A percentile compares a stretch with the other conserved stretches of the same genome.
These are phyloP conservation scores for Pulveroboletus frians DNA, from an alignment of 768 basidiomycete species.

Conservation along the genomic window DNA sequence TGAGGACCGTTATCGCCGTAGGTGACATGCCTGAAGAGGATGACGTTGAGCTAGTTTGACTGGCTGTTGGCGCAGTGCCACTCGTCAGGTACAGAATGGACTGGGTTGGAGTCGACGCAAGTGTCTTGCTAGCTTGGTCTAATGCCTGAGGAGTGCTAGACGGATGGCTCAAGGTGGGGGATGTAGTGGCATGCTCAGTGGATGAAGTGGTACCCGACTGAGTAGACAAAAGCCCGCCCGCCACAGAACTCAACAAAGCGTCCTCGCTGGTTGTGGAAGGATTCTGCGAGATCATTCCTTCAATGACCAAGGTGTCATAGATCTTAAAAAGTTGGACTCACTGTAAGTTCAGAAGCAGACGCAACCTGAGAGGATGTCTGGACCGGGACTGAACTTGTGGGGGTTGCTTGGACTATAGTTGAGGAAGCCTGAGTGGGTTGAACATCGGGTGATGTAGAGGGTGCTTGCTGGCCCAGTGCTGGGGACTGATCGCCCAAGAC, in stretches of 20 bases:
- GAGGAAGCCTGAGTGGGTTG: constrained; percentile 18
- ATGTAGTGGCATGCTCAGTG: constrained; percentile 11
- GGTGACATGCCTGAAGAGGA: constrained; percentile 37
- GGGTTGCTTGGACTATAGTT: constrained; percentile 8
- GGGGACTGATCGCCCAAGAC: background rate
- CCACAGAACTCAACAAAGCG: constrained; percentile 7
- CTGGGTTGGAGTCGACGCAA: constrained; percentile 40
- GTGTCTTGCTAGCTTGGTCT: constrained; percentile 20
- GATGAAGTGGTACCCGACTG: constrained; percentile 18
- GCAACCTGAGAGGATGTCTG: constrained; percentile 11
- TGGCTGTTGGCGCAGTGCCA: constrained; percentile 15
- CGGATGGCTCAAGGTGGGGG: constrained; percentile 15
- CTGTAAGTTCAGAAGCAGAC: constrained; percentile 16
- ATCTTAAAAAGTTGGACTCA: constrained; percentile 9
- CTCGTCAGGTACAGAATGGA: constrained; percentile 41
- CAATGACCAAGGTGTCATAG: background rate
- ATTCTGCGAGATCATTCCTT: constrained; percentile 8
- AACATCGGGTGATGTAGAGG: constrained; percentile 20
- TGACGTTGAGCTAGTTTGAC: constrained; percentile 17
- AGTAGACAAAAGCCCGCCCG: constrained; percentile 12
- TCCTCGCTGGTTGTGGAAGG: constrained; percentile 6
- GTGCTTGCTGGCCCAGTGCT: constrained; percentile 1
- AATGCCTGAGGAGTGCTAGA: constrained; percentile 12
- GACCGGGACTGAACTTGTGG: constrained; percentile 10
- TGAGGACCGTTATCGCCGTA: constrained; percentile 54